Evolutionary conservation across 805 yeast genomes (phyloP).

Genomic region (Brettanomyces nanus): DNA sequence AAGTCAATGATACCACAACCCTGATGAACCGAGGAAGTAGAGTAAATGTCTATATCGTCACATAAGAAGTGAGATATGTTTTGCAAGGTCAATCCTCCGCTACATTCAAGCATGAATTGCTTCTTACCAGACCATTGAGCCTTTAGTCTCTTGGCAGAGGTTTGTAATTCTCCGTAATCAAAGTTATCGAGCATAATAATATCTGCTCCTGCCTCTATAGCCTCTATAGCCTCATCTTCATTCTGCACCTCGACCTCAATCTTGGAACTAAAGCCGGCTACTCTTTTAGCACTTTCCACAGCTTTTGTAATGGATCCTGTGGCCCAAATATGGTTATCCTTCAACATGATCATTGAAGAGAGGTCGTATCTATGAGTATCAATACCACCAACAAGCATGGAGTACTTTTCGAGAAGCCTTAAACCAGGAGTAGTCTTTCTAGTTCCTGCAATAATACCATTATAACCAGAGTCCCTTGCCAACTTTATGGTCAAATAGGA

Average conservation of each 20-base stretch:
- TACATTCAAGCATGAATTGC: constrained; percentile 72
- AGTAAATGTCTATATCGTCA: constrained; percentile 78
- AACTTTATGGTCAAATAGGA: constrained; percentile 46
- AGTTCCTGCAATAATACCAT: constrained; percentile 89
- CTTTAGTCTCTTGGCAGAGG: constrained; percentile 59
- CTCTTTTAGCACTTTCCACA: constrained; percentile 64
- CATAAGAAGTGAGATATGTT: constrained; percentile 62
- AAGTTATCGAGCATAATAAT: constrained; percentile 93
- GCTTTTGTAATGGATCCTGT: constrained; percentile 89
- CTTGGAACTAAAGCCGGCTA: constrained; percentile 82
- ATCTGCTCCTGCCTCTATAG: constrained; percentile 92
- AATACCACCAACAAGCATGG: constrained; percentile 93
- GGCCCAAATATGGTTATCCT: constrained; percentile 89
- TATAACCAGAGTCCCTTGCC: constrained; percentile 63
- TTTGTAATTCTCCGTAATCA: constrained; percentile 51
- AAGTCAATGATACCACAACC: constrained; percentile 81
- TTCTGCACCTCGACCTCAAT: constrained; percentile 88
- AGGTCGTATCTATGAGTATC: constrained; percentile 90
- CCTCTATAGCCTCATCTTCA: constrained; percentile 83
- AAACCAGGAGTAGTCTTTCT: constrained; percentile 97
- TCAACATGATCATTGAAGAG: constrained; percentile 91
- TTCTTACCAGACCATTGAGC: constrained; percentile 39
- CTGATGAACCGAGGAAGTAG: constrained; percentile 88
- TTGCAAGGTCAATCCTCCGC: constrained; percentile 76
- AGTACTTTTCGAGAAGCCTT: constrained; percentile 79